These are phyloP conservation scores for Ceratocystis eucalypticola DNA, from an alignment of 2,329 filamentous ascomycete genomes.

Conservation along the genomic window DNA sequence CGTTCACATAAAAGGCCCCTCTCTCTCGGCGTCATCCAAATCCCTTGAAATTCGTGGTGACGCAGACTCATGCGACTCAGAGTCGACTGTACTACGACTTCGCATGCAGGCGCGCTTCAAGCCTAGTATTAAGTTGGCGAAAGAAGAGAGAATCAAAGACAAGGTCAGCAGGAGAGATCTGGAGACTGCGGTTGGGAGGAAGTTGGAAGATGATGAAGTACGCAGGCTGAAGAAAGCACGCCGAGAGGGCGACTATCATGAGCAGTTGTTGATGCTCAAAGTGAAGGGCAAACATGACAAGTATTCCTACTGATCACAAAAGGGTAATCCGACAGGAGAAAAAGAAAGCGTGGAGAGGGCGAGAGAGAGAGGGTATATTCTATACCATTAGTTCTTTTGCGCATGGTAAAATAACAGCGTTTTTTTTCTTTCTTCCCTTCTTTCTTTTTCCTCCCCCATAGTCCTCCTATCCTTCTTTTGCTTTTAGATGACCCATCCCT, in stretches of 20 bases:
- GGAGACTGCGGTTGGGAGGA: conserved; percentile 64
- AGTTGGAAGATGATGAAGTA: conserved; percentile 74
- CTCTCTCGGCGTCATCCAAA: conserved; percentile 35
- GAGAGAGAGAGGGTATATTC: neutral
- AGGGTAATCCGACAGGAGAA: neutral
- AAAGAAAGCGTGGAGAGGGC: neutral
- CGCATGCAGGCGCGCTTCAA: conserved; percentile 96
- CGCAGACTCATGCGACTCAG: conserved; percentile 50
- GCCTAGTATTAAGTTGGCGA: conserved; percentile 56
- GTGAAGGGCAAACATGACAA: conserved; percentile 92
- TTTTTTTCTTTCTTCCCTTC: neutral
- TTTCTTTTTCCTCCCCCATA: neutral
- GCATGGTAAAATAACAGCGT: neutral
- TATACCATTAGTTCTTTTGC: neutral
- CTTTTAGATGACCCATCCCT: conserved; percentile 35
- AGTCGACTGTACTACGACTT: conserved; percentile 61
- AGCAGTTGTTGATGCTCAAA: conserved; percentile 71
- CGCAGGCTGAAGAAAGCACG: conserved; percentile 68
- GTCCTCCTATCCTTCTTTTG: conserved; percentile 11
- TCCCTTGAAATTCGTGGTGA: conserved; percentile 62
- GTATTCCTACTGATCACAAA: conserved; percentile 32
- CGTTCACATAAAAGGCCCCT: conserved; percentile 41
- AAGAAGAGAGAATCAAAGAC: conserved; percentile 69
- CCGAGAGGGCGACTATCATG: conserved; percentile 79
- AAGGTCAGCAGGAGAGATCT: conserved; percentile 79